Base-by-base conservation (phyloP, 345 rosid genomes). In the Lumnitzera littorea region DNA sequence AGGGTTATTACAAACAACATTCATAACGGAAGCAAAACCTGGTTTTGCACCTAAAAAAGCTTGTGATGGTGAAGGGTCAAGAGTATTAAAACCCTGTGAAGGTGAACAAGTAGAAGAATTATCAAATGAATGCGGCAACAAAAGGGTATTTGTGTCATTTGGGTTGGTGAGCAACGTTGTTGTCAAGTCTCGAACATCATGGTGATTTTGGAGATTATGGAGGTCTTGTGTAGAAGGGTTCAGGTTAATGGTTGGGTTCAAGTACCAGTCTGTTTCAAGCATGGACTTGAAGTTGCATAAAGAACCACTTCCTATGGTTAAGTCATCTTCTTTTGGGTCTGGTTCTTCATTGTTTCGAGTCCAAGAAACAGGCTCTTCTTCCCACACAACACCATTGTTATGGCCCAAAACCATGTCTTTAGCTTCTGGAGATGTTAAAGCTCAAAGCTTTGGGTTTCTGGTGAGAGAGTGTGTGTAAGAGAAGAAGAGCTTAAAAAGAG, bases 391-490 rank as follows among this genome's bases (percentile, higher is more conserved):
- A 46, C 74, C 82, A 25, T 6, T 77, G 80, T 81, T 76, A 15
- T 84, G 68, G 67, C 76, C 87, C 36, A 82, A 78, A 69, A 78
- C 95, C 95, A 86, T 84, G 53, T 57, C 57, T 52, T 46, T 48
- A 25, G 10, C 46, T 16, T 55, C 47, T 48, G 46, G 17, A 47
- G 36, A 25, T 64, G 61, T 16, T 16, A 67, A 49, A 46, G 36
- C 29, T 50, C 48, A 55, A 25, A 56, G 41, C 15, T 25, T 24
- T 2, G 10, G 48, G 12, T 53, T 48, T 24, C 11, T 46, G 57
- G 36, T 29, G 36, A 29, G 36, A 29, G 7, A 29, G 36, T 3
- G 36, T 29, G 6, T 57, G 48, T 29, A 6, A 3, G 5, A 3
- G 36, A 29, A 29, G 36, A 13, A 46, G 46, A 24, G 3, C 2